These are phyloP conservation scores for Ascochyta clinopodiicola DNA, from an alignment of 2,329 filamentous ascomycete species.

Conservation along the genomic window DNA sequence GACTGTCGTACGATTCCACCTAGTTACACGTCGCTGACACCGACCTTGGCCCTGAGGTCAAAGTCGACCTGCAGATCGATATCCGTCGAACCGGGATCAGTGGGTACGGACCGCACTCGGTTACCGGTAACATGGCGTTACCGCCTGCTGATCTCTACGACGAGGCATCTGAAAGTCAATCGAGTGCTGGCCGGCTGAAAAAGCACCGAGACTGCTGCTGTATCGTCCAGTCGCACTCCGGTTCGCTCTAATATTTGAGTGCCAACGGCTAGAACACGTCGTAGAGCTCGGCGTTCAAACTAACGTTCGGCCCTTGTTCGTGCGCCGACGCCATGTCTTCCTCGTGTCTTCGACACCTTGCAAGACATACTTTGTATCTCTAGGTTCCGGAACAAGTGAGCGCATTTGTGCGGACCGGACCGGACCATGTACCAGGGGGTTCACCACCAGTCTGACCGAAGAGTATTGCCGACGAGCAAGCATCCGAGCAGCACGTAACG, in stretches of 20 bases:
- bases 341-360: background rate
- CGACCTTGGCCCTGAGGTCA: slow-evolving; percentile 1
- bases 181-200: background rate
- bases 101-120: slow-evolving; percentile 14
- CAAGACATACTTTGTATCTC: background rate
- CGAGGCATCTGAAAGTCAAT: slow-evolving; percentile 7
- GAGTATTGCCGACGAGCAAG: background rate
- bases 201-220: background rate
- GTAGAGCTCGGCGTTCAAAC: background rate
- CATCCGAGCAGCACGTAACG: background rate
- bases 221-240: background rate
- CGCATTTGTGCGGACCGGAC: background rate
- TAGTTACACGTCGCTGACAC: slow-evolving; percentile 1
- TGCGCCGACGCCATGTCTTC: background rate
- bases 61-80: slow-evolving; percentile 14
- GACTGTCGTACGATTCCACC: slow-evolving; percentile 3
- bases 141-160: slow-evolving; percentile 5
- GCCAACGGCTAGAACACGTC: background rate
- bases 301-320: slow-evolving; percentile 2
- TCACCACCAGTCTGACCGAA: background rate
- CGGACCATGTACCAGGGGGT: background rate
- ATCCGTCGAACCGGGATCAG: slow-evolving; percentile 3
- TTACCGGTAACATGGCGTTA: slow-evolving; percentile 9
- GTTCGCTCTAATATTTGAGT: background rate
- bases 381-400: background rate